Percentiles rank a stretch among this genome's conserved stretches.
Evolutionary conservation across 1,284 basidiomycete species (phyloP).

Genomic region (Cutaneotrichosporon dermatis): DNA sequence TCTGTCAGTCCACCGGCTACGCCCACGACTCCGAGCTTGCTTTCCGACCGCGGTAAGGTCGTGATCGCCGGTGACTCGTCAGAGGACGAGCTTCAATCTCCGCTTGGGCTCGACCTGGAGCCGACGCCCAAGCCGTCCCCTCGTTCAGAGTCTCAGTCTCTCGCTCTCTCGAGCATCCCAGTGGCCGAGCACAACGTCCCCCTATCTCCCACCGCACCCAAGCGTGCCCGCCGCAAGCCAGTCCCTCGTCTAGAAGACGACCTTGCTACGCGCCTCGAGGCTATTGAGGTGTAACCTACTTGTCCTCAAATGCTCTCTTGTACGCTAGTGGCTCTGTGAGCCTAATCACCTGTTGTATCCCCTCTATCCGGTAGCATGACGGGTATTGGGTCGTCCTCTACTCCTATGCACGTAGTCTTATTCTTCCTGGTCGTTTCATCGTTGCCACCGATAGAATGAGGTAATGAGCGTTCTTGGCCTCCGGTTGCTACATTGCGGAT

Average conservation of each 20-base stretch:
- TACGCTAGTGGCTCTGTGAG: conserved; percentile 53
- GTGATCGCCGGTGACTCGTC: conserved; percentile 3
- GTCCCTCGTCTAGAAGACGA: conserved; percentile 19
- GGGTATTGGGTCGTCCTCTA: not conserved
- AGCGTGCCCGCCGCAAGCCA: conserved; percentile 23
- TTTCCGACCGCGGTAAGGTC: not conserved
- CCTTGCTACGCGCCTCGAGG: conserved; percentile 10
- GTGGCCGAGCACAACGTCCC: not conserved
- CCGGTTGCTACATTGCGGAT: no score
- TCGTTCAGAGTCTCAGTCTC: not conserved
- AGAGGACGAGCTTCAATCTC: not conserved
- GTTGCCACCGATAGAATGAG: no score
- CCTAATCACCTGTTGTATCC: conserved; percentile 64
- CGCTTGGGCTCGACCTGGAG: not conserved
- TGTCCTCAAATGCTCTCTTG: conserved; percentile 54
- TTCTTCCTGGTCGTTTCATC: not conserved
- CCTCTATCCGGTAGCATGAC: not conserved
- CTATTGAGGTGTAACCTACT: conserved; percentile 35
- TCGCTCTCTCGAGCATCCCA: not conserved
- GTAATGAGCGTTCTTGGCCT: no score
- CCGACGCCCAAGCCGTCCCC: conserved; percentile 2
- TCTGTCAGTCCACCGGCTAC: conserved; percentile 18
- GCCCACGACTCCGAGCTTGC: conserved; percentile 14
- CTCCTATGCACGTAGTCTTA: not conserved
- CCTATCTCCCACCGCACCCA: conserved; percentile 10